These are phyloP conservation scores for Setaria italica DNA, from an alignment of 202 grass and related monocot genomes.

Conservation along the genomic window DNA sequence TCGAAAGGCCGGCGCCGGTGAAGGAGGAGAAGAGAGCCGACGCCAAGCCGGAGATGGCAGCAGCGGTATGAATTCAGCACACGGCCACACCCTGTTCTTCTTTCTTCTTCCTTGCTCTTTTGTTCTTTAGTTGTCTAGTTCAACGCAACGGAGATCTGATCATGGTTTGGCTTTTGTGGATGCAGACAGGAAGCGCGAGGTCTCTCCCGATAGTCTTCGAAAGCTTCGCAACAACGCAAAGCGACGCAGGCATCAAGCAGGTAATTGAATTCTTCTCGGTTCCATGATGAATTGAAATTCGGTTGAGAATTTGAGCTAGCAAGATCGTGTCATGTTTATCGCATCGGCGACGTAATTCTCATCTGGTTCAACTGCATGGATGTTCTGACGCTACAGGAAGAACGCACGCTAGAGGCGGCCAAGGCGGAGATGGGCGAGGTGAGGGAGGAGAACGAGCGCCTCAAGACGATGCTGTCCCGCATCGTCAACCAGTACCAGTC, in stretches of 20 bases:
- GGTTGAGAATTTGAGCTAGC: not conserved
- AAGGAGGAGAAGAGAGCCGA: slow-evolving; percentile 40
- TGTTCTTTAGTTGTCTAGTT: not conserved
- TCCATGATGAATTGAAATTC: not conserved
- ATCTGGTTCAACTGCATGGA: not conserved
- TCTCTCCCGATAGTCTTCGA: slow-evolving; percentile 56
- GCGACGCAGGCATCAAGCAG: slow-evolving; percentile 35
- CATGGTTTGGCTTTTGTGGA: not conserved
- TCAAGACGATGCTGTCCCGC: slow-evolving; percentile 53
- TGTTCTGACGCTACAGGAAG: slow-evolving; percentile 35
- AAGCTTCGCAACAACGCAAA: slow-evolving; percentile 42
- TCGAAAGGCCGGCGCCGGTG: slow-evolving; percentile 40
- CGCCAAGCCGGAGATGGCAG: slow-evolving; percentile 17
- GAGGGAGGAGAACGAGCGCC: slow-evolving; percentile 70
- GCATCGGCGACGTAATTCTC: not conserved
- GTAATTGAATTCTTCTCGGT: not conserved
- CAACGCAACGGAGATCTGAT: not conserved
- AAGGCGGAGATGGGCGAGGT: slow-evolving; percentile 67
- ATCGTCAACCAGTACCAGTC: slow-evolving; percentile 66
- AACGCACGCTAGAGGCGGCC: slow-evolving; percentile 52
- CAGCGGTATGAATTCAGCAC: not conserved
- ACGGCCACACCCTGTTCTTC: not conserved
- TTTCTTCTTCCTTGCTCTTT: not conserved
- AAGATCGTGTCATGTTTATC: not conserved
- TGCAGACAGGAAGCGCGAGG: slow-evolving; percentile 35